Conservation (phyloP, 495 filamentous ascomycete species). For the Xylaria palmicola region DNA sequence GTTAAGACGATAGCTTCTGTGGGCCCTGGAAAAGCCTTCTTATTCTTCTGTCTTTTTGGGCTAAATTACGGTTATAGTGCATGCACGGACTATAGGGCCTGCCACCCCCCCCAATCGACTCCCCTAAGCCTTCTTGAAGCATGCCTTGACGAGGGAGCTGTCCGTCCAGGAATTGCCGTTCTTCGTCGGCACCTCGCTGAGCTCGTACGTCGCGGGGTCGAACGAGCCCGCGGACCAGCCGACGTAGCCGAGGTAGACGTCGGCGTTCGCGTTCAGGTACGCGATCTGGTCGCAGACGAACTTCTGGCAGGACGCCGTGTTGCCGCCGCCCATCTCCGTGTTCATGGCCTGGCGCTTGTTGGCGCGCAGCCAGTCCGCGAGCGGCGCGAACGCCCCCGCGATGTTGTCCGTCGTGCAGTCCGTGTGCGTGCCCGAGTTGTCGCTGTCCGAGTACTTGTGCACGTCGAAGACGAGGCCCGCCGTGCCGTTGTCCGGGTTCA, state of each 20-base stretch:
- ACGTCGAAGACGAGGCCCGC: slow-evolving; percentile 55
- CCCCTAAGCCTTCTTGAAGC: slow-evolving; percentile 24
- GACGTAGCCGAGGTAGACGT: slow-evolving; percentile 53
- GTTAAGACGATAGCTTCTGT: too few relatives aligned
- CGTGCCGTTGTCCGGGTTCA: slow-evolving; percentile 48
- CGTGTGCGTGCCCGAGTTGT: slow-evolving; percentile 52
- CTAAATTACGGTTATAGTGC: background rate
- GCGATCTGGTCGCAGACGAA: slow-evolving; percentile 38
- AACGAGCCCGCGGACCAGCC: slow-evolving; percentile 56
- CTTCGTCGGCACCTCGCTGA: slow-evolving; percentile 44
- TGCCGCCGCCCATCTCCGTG: slow-evolving; percentile 54
- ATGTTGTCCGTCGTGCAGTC: slow-evolving; percentile 52
- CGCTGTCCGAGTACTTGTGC: slow-evolving; percentile 55
- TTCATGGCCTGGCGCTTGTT: slow-evolving; percentile 51
- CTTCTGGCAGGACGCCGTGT: slow-evolving; percentile 41
- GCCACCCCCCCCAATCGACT: background rate
- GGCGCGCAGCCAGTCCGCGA: slow-evolving; percentile 46
- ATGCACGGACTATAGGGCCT: background rate
- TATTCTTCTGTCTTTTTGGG: too few relatives aligned
- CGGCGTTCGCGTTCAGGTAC: slow-evolving; percentile 44
- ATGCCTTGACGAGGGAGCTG: slow-evolving; percentile 40
- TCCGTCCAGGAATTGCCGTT: slow-evolving; percentile 40
- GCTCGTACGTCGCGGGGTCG: slow-evolving; percentile 30
- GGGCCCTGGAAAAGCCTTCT: too few relatives aligned
- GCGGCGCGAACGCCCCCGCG: slow-evolving; percentile 41